These are phyloP conservation scores for Populus hybrid DNA, from an alignment of 441 rosid species.

Conservation along the genomic window DNA sequence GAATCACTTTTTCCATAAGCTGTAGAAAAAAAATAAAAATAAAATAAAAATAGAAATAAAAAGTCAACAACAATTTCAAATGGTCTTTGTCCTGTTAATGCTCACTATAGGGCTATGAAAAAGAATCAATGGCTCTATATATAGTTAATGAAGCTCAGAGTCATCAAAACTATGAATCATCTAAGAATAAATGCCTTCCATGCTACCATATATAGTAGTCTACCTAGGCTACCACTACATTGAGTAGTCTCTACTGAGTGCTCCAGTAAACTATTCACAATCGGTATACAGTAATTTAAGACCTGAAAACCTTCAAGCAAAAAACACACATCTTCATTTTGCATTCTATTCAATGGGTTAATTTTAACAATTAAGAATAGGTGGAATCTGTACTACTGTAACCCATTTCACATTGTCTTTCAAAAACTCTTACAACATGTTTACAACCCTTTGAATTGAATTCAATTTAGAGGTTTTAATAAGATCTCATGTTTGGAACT, in stretches of 20 bases:
- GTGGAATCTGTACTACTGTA: not conserved
- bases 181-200: not conserved
- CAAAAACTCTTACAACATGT: not conserved
- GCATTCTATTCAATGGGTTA: not conserved
- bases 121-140: not conserved
- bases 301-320: not conserved
- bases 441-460: too few relatives aligned
- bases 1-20: slow-evolving; percentile 68
- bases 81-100: not conserved
- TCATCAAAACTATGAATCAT: not conserved
- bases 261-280: not conserved
- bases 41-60: not conserved
- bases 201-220: not conserved
- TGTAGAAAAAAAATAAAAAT: slow-evolving; percentile 24
- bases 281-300: not conserved
- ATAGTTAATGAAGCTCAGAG: not conserved
- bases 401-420: not conserved
- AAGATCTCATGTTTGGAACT: too few relatives aligned
- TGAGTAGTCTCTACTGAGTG: not conserved
- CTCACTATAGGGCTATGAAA: not conserved
- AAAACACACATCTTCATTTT: not conserved
- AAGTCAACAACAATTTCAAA: not conserved
- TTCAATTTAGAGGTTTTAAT: too few relatives aligned
- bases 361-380: not conserved
- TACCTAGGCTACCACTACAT: not conserved